A percentile compares a stretch with the other conserved stretches of the same genome.
phyloP scores from a whole-genome alignment of 805 yeast genomes.

The Tanozyma kutaoensis region DNA sequence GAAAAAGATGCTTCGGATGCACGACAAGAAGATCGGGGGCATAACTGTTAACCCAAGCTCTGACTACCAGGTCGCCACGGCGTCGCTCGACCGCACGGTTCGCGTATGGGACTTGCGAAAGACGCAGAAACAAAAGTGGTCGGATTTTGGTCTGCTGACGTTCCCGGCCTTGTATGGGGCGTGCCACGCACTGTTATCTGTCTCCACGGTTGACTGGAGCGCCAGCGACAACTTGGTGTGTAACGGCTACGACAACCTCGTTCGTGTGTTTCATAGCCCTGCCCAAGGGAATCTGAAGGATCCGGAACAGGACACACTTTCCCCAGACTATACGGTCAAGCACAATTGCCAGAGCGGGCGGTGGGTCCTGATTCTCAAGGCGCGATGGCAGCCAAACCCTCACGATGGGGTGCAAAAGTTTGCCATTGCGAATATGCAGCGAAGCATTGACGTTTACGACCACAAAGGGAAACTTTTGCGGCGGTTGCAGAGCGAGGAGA shows the following conservation, averaged over 20 bases:
- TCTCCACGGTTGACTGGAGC: slow-evolving; percentile 80
- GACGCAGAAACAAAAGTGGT: slow-evolving; percentile 9
- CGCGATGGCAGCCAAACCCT: slow-evolving; percentile 75
- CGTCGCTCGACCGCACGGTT: slow-evolving; percentile 76
- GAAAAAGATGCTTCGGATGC: slow-evolving; percentile 39
- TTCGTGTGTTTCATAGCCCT: too few species aligned
- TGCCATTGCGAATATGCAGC: slow-evolving; percentile 87
- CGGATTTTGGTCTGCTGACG: slow-evolving; percentile 2
- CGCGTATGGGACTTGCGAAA: slow-evolving; percentile 80
- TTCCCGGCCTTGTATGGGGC: slow-evolving; percentile 44
- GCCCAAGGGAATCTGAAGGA: too few species aligned
- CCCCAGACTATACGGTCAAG: slow-evolving; percentile 50
- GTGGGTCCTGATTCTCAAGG: slow-evolving; percentile 88
- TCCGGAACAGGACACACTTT: slow-evolving; percentile 18
- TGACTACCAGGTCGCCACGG: slow-evolving; percentile 63
- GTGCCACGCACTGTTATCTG: slow-evolving; percentile 64
- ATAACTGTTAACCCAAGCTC: slow-evolving; percentile 65
- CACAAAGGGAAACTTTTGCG: slow-evolving; percentile 36
- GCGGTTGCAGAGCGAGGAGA: slow-evolving; percentile 20
- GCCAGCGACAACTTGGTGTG: slow-evolving; percentile 58
- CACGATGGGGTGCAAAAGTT: slow-evolving; percentile 66
- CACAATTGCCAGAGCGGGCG: slow-evolving; percentile 96
- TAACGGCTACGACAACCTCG: slow-evolving; percentile 59
- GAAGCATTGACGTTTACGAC: slow-evolving; percentile 72
- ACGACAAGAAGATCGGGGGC: slow-evolving; percentile 89